phyloP scores from a whole-genome alignment of 1,139 yeast species.

The Zhuliangozyma parablackwelliae region DNA sequence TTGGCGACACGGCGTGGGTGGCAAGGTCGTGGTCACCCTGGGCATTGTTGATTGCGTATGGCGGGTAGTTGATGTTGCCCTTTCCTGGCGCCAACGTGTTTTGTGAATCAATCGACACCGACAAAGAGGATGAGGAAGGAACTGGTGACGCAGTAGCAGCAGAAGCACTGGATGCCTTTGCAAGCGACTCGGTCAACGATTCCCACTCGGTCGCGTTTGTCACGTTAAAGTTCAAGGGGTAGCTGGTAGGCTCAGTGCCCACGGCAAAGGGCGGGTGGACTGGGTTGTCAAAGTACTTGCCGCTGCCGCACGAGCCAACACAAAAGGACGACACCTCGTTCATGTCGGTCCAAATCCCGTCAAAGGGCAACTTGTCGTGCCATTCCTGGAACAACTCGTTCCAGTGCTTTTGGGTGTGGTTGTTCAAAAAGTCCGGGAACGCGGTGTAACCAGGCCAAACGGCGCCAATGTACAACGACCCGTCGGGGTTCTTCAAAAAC shows the following conservation, averaged over 20 bases:
- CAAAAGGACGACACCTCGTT: slow-evolving; percentile 31
- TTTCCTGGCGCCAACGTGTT: slow-evolving; percentile 19
- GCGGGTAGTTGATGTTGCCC: slow-evolving; percentile 30
- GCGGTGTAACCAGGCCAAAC: slow-evolving; percentile 28
- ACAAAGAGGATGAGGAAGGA: slow-evolving; percentile 11
- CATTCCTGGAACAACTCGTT: slow-evolving; percentile 16
- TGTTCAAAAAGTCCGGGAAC: slow-evolving; percentile 27
- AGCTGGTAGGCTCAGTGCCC: slow-evolving; percentile 12
- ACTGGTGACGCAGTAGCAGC: slow-evolving; percentile 11
- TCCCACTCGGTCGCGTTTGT: slow-evolving; percentile 18
- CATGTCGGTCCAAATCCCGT: slow-evolving; percentile 35
- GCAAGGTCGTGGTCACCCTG: slow-evolving; percentile 26
- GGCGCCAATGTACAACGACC: slow-evolving; percentile 20
- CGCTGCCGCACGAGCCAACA: slow-evolving; percentile 26
- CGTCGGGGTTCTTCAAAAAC: slow-evolving; percentile 25
- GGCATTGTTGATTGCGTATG: slow-evolving; percentile 21
- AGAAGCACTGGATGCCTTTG: slow-evolving; percentile 7
- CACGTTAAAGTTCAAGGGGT: slow-evolving; percentile 17
- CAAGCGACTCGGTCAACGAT: slow-evolving; percentile 12
- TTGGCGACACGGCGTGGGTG: slow-evolving; percentile 23
- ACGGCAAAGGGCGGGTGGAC: slow-evolving; percentile 18
- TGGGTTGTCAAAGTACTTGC: slow-evolving; percentile 16
- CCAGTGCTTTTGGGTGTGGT: slow-evolving; percentile 22
- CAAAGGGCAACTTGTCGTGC: slow-evolving; percentile 19
- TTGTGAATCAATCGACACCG: slow-evolving; percentile 13